Evolutionary conservation across 495 filamentous ascomycete species (phyloP).

Genomic region (Aspergillus hancockii): DNA sequence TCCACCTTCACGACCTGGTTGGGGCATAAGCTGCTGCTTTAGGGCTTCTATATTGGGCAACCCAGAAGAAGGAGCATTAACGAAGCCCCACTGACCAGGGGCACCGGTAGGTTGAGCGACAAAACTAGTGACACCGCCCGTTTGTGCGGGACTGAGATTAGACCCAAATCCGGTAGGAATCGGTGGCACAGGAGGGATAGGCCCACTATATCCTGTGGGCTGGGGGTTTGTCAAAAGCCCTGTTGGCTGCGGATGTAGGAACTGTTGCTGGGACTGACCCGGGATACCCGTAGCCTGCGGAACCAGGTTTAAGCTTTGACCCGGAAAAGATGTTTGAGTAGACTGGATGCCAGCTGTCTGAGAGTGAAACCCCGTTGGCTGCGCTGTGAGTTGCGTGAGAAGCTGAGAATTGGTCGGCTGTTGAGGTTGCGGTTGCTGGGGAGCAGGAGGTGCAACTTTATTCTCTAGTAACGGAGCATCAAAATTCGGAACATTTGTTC

Average conservation of each 20-base stretch:
- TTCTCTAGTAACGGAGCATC: slow-evolving; percentile 62
- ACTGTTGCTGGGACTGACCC: slow-evolving; percentile 39
- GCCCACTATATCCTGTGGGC: slow-evolving; percentile 67
- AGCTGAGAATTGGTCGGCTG: slow-evolving; percentile 73
- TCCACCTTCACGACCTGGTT: slow-evolving; percentile 87
- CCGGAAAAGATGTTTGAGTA: slow-evolving; percentile 13
- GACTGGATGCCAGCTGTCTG: slow-evolving; percentile 60
- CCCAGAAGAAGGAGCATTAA: slow-evolving; percentile 87
- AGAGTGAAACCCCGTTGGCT: slow-evolving; percentile 62
- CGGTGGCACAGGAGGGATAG: slow-evolving; percentile 87
- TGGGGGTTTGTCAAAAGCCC: slow-evolving; percentile 57
- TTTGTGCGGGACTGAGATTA: slow-evolving; percentile 65
- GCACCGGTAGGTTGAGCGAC: slow-evolving; percentile 92
- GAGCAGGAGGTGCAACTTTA: slow-evolving; percentile 65
- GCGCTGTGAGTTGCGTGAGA: slow-evolving; percentile 70
- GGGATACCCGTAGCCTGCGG: slow-evolving; percentile 49
- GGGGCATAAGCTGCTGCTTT: slow-evolving; percentile 97
- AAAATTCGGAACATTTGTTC: slow-evolving; percentile 80
- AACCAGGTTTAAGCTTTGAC: slow-evolving; percentile 16
- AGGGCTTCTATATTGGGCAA: slow-evolving; percentile 92
- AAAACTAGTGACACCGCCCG: slow-evolving; percentile 60
- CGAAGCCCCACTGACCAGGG: slow-evolving; percentile 97
- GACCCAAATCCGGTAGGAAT: slow-evolving; percentile 85
- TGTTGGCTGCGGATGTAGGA: slow-evolving; percentile 48
- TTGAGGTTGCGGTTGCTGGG: slow-evolving; percentile 86